These are phyloP conservation scores for Heimioporus sp. DNA, from an alignment of 768 basidiomycete genomes.

Conservation along the genomic window DNA sequence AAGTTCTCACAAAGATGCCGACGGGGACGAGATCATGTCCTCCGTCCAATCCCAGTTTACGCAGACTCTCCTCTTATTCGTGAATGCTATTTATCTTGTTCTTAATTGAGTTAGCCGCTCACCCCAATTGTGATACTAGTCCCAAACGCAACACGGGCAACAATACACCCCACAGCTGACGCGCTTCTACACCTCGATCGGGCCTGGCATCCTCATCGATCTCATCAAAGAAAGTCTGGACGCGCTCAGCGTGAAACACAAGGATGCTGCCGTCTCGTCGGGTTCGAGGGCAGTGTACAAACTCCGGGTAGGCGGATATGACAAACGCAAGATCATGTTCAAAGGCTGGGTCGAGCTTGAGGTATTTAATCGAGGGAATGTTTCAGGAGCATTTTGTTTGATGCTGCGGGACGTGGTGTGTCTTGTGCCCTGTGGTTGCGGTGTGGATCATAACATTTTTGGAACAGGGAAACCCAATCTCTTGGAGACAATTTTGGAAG, in stretches of 20 bases:
- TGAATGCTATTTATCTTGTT: slow-evolving; percentile 34
- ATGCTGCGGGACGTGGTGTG: slow-evolving; percentile 69
- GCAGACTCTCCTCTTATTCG: slow-evolving; percentile 77
- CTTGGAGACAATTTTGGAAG: slow-evolving; percentile 78
- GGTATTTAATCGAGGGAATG: slow-evolving; percentile 46
- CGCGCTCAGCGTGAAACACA: slow-evolving; percentile 48
- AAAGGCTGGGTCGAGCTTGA: slow-evolving; percentile 80
- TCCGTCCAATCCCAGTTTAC: slow-evolving; percentile 73
- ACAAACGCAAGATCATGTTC: slow-evolving; percentile 59
- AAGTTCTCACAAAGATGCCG: slow-evolving; percentile 39
- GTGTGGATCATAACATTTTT: not conserved
- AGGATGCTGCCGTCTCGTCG: slow-evolving; percentile 31
- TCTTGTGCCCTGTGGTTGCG: slow-evolving; percentile 8
- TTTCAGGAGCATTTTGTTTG: slow-evolving; percentile 61
- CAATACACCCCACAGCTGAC: slow-evolving; percentile 76
- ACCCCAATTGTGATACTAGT: slow-evolving; percentile 40
- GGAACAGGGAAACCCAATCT: slow-evolving; percentile 68
- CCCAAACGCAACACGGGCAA: slow-evolving; percentile 75
- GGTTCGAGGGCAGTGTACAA: slow-evolving; percentile 25
- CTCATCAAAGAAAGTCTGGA: slow-evolving; percentile 57
- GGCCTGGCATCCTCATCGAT: slow-evolving; percentile 49
- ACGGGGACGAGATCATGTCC: slow-evolving; percentile 62
- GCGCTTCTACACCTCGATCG: slow-evolving; percentile 70
- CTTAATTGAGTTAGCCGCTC: not conserved
- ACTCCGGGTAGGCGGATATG: slow-evolving; percentile 67